Base-by-base conservation (phyloP, 306 rosid genomes). In the Adenanthera pavonina region DNA sequence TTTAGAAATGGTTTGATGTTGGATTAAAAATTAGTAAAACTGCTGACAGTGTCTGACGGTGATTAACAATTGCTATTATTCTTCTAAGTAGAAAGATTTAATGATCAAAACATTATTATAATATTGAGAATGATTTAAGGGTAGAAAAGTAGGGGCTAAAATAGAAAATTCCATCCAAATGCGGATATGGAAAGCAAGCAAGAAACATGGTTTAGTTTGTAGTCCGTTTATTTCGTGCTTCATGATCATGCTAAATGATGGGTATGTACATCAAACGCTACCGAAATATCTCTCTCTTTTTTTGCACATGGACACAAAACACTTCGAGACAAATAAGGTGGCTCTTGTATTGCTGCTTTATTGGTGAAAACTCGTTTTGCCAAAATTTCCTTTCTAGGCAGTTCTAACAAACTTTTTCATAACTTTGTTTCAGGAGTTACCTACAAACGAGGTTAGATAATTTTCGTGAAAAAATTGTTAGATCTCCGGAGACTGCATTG, bases 171-270 rank as follows among this genome's bases (percentile, higher is more conserved):
- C 48, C 30, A 75, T 53, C 17, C 3, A 61, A 75, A 25, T 25
- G 52, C 47, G 8, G 67, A 34, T 33, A 60, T 52, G 16, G 52
- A 30, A 68, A 68, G 20, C 52, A 68, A 75, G 57, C 20, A 35
- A 13, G 53, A 68, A 34, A 11, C 54, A 54, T 73, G 20, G 7
- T 59, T 15, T 49, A 62, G 41, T 60, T 76, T 60, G 51, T 17
- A 0, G 35, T 36, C 78, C 40, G 44, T 71, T 53, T 53, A 54
- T 47, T 61, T 47, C 0, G 67, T 78, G 30, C 30, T 25, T 25
- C 30, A 25, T 25, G 30, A 1, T 25, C 30, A 25, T 61, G 75
- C 82, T 68, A 72, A 77, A 72, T 49, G 86, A 73, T 69, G 49
- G 7, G 25, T 17, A 74, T 59, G 78, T 36, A 12, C 48, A 61